These are phyloP conservation scores for Panus rudis DNA, from an alignment of 768 basidiomycete species.

Conservation along the genomic window DNA sequence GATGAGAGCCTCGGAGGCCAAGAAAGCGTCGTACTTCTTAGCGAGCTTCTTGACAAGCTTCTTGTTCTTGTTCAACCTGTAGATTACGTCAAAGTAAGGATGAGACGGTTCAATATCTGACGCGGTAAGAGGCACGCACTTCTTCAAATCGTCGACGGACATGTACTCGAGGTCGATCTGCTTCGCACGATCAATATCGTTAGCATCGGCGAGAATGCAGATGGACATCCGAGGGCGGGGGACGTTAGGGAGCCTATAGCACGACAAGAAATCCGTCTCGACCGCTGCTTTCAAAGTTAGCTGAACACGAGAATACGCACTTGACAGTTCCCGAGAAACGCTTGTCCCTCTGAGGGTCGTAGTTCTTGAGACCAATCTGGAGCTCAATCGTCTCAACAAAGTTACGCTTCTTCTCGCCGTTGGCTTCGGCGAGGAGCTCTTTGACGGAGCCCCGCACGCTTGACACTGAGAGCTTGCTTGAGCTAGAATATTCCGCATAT, in stretches of 20 bases:
- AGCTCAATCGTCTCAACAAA: conserved; percentile 96
- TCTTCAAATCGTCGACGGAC: conserved; percentile 99
- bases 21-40: conserved; percentile 99
- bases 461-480: conserved; percentile 93
- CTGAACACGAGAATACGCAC: conserved; percentile 37
- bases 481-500: conserved; percentile 9
- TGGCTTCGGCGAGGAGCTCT: conserved; percentile 79
- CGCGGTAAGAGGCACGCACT: conserved; percentile 43
- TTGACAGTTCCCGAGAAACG: conserved; percentile 99
- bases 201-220: conserved; percentile 98
- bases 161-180: conserved; percentile 98
- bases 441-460: conserved; percentile 99
- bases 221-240: conserved; percentile 99
- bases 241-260: conserved; percentile 80
- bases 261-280: background rate
- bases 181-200: conserved; percentile 98
- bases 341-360: conserved; percentile 99
- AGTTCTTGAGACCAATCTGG: conserved; percentile 97
- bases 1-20: conserved; percentile 94
- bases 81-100: no score
- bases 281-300: background rate
- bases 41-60: conserved; percentile 99
- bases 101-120: background rate
- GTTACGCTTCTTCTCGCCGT: conserved; percentile 85
- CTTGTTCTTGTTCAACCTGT: conserved; percentile 98